phyloP scores from a whole-genome alignment of 192 early-diverging fungal species.

The Entomortierella beljakovae region DNA sequence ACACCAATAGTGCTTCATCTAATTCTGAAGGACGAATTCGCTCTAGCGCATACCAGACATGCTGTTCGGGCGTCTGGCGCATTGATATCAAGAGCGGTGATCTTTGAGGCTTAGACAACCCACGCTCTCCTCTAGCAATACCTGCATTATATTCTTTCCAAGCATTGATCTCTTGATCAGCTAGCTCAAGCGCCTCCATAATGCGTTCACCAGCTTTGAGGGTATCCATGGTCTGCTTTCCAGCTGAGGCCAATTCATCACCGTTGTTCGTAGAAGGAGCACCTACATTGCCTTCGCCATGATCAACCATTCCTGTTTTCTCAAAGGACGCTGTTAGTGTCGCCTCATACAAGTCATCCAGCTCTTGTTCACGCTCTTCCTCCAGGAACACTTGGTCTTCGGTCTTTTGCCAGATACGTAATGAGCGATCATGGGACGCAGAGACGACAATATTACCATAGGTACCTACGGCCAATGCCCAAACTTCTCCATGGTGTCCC shows the following conservation, averaged over 20 bases:
- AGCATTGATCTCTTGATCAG: conserved; percentile 81
- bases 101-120: conserved; percentile 48
- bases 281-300: conserved; percentile 63
- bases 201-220: conserved; percentile 96
- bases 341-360: conserved; percentile 91
- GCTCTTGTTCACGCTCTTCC: conserved; percentile 95
- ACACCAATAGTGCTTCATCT: conserved; percentile 89
- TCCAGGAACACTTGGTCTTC: conserved; percentile 94
- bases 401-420: conserved; percentile 96
- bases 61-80: conserved; percentile 69
- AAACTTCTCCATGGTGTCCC: conserved; percentile 94
- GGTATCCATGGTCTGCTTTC: conserved; percentile 92
- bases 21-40: conserved; percentile 86
- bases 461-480: conserved; percentile 91
- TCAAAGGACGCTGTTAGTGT: conserved; percentile 77
- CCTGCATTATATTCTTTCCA: conserved; percentile 73
- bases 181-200: conserved; percentile 92
- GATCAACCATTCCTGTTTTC: conserved; percentile 57
- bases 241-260: conserved; percentile 78
- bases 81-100: conserved; percentile 51
- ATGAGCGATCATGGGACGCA: conserved; percentile 92
- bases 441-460: conserved; percentile 91
- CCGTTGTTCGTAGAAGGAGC: conserved; percentile 41
- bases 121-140: conserved; percentile 39
- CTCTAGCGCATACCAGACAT: conserved; percentile 83